Conservation (phyloP, 306 rosid species). For the Trifolium repens region DNA sequence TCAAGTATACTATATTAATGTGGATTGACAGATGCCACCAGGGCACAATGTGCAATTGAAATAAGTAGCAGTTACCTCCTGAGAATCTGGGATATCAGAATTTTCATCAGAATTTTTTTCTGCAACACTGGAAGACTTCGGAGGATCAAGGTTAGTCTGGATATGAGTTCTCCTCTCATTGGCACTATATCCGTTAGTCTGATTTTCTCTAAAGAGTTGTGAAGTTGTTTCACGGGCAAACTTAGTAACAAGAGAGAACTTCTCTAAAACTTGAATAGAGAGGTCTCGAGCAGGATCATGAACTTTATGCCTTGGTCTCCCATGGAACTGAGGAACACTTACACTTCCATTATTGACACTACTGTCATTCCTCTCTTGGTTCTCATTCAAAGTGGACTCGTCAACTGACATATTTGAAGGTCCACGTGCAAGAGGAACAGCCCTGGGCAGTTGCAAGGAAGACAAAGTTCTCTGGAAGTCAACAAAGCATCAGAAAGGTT, state of each 20-base stretch:
- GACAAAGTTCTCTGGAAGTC: slow-evolving; percentile 82
- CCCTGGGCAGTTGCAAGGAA: slow-evolving; percentile 92
- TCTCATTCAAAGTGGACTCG: slow-evolving; percentile 57
- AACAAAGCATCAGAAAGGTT: slow-evolving; percentile 47
- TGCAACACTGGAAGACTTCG: slow-evolving; percentile 50
- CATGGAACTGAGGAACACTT: slow-evolving; percentile 58
- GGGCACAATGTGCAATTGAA: slow-evolving; percentile 12
- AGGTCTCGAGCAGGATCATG: slow-evolving; percentile 92
- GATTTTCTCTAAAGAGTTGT: slow-evolving; percentile 84
- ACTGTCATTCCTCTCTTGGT: slow-evolving; percentile 54
- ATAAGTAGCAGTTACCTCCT: slow-evolving; percentile 62
- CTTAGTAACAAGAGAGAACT: slow-evolving; percentile 94
- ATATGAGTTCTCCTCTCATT: slow-evolving; percentile 56
- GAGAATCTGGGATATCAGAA: slow-evolving; percentile 66
- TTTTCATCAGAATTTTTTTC: slow-evolving; percentile 48
- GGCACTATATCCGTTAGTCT: slow-evolving; percentile 67
- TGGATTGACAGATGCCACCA: slow-evolving; percentile 25
- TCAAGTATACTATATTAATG: slow-evolving; percentile 13
- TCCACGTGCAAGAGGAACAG: slow-evolving; percentile 67
- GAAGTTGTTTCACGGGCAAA: slow-evolving; percentile 99
- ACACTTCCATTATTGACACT: slow-evolving; percentile 53
- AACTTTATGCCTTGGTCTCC: slow-evolving; percentile 64
- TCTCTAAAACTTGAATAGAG: slow-evolving; percentile 93
- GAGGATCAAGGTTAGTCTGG: slow-evolving; percentile 53
- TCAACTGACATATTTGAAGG: slow-evolving; percentile 56